phyloP scores from a whole-genome alignment of 768 basidiomycete species.

The Cystobasidium ongulense region DNA sequence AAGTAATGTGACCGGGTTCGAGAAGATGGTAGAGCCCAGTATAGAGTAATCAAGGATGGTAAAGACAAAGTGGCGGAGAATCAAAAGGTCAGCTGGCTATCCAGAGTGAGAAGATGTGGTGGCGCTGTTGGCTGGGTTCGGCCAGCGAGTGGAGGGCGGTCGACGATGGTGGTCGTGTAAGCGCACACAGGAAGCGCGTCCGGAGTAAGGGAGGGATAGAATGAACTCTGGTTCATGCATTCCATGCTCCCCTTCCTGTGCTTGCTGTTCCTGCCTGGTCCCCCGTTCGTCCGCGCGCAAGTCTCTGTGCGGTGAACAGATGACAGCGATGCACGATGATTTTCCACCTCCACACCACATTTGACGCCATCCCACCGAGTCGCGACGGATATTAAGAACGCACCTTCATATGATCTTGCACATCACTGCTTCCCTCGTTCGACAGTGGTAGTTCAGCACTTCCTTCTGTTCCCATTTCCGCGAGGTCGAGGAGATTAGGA shows the following conservation, averaged over 20 bases:
- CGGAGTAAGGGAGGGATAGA: not conserved
- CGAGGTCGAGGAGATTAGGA: constrained; percentile 55
- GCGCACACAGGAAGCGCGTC: no score
- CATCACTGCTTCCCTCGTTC: constrained; percentile 59
- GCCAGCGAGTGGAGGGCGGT: not conserved
- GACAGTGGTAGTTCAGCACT: constrained; percentile 73
- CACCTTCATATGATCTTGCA: constrained; percentile 92
- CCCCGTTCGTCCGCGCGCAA: no score
- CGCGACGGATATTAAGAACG: no score
- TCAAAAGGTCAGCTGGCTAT: not conserved
- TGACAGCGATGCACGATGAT: no score
- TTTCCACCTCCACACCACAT: no score
- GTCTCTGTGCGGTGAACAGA: not conserved
- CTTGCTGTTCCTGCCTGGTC: not conserved
- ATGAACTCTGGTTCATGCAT: not conserved
- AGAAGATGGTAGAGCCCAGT: no score
- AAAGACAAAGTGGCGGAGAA: no score
- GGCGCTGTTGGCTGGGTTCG: not conserved
- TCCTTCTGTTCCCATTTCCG: constrained; percentile 54
- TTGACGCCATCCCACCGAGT: no score
- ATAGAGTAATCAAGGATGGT: no score
- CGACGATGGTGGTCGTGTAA: no score
- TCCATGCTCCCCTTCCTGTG: not conserved
- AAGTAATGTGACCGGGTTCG: no score
- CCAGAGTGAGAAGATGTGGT: not conserved